Base-by-base conservation (phyloP, 495 filamentous ascomycete genomes). In the Hyphodiscus hymeniophilus region DNA sequence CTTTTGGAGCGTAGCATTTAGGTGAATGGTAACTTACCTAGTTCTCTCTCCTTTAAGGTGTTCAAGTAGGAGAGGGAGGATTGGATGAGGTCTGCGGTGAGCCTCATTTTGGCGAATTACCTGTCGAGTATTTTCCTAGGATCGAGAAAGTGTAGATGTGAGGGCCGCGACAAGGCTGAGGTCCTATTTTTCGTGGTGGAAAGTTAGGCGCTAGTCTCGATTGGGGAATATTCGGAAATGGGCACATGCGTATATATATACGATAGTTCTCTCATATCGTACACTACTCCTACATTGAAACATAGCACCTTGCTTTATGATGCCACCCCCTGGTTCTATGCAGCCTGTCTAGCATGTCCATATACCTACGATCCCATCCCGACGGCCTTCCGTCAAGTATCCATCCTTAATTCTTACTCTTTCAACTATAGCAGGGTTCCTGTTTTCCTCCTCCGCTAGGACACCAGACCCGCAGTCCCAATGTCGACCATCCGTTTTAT, bases 1-100 rank as follows among this genome's bases (percentile, higher is more conserved):
- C n/a, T n/a, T n/a, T n/a, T n/a, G n/a, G n/a, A n/a, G n/a, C n/a
- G n/a, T n/a, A n/a, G n/a, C n/a, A n/a, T n/a, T n/a, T n/a, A n/a
- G n/a, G n/a, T n/a, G n/a, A n/a, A n/a, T n/a, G n/a, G n/a, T n/a
- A n/a, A n/a, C n/a, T n/a, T n/a, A n/a, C n/a, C 89, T 61, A 99
- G 78, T 77, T 99, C 94, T 61, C 94, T 87, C 73, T 99, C 92
- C 66, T 87, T 90, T 69, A 97, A 75, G 53, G 91, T 87, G 72
- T 97, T 97, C 61, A 96, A 85, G 80, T 94, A 99, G 64, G 88
- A 94, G 50, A 91, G 84, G 50, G 91, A 91, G 67, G 76, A 79
- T 64, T 84, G 76, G 62, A 97, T 89, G 59, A 95, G 84, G 63
- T 97, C 92, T 55, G 87, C 82, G 47, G 89, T 96, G 68, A 98